These are phyloP conservation scores for Amylocystis lapponica DNA, from an alignment of 768 basidiomycete species.

Conservation along the genomic window DNA sequence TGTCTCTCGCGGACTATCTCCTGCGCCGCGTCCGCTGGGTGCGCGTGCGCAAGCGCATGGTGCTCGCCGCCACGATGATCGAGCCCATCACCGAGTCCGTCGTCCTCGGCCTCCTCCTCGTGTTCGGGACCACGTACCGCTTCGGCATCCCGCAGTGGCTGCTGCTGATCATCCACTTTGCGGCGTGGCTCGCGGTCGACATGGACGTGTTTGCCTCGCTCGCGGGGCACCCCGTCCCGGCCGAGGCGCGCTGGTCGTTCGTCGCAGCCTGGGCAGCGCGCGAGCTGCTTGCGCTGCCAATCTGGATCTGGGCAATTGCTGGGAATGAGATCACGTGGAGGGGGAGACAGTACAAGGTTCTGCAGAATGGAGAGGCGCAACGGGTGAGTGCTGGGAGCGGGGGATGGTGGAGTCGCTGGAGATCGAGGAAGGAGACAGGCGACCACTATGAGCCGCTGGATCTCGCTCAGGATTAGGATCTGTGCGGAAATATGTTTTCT, in stretches of 20 bases:
- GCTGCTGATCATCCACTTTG: slow-evolving; percentile 54
- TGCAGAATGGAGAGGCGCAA: slow-evolving; percentile 66
- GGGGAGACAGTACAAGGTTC: slow-evolving; percentile 70
- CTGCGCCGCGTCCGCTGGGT: slow-evolving; percentile 94
- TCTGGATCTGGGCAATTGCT: slow-evolving; percentile 77
- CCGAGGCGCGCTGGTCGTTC: slow-evolving; percentile 46
- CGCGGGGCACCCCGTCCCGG: slow-evolving; percentile 54
- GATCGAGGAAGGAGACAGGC: too few species aligned
- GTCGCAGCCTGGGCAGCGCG: slow-evolving; percentile 72
- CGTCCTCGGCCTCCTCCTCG: slow-evolving; percentile 59
- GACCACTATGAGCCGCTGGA: too few species aligned
- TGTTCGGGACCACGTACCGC: slow-evolving; percentile 46
- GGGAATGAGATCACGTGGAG: slow-evolving; percentile 86
- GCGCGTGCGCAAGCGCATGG: slow-evolving; percentile 93
- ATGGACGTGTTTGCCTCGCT: slow-evolving; percentile 77
- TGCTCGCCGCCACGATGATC: slow-evolving; percentile 73
- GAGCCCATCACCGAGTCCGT: slow-evolving; percentile 94
- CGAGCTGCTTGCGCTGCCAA: slow-evolving; percentile 82
- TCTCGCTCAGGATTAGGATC: too few species aligned
- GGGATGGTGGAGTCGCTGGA: too few species aligned
- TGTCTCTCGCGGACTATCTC: slow-evolving; percentile 81
- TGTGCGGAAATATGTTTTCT: too few species aligned
- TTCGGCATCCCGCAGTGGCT: slow-evolving; percentile 47
- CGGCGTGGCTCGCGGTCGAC: slow-evolving; percentile 73
- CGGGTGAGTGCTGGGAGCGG: too few species aligned